Base-by-base conservation (phyloP, 495 filamentous ascomycete genomes). In the Aspergillus indologenus region DNA sequence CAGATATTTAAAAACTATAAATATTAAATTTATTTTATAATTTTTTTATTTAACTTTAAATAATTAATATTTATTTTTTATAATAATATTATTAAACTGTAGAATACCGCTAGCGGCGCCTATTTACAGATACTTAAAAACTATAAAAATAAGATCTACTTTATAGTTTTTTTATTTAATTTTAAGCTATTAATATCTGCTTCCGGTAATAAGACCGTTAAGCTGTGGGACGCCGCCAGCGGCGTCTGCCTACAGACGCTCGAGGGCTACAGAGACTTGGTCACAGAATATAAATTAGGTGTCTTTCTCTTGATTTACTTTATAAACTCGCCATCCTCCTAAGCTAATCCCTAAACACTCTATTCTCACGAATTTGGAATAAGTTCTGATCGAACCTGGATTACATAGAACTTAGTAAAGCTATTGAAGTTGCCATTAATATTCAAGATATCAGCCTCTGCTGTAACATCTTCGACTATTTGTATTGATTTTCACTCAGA, bases 21-120 rank as follows among this genome's bases (percentile, higher is more conserved):
- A 11, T 20, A 23, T 42, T 49, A 1, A 15, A 23, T 57, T 40
- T 21, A 57, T 3, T 57, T 15, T 0, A 5, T 57, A 9, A 44
- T 24, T 17, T 57, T 57, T 22, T 57, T 24, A 11, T 17, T 12
- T 20, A 24, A 48, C 1, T 22, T 21, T 18, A 19, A 20, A 7
- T 5, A 11, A 0, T 44, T 57, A 17, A 61, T 51, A 15, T 66
- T 60, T 47, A 50, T 18, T 26, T 65, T 54, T 1, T 12, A 52
- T 49, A 65, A 71, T 57, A 22, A 43, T 0, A 65, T 57, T 45
- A 40, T 69, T 2, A 52, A 65, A 43, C 19, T 72, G 2, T 57
- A 24, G 44, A 22, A 57, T 20, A 6, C 44, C 3, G 54, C 44
- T 22, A 57, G 22, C n/a, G 26, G 26, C 26, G 26, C 26, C 26